Evolutionary conservation across 768 basidiomycete species (phyloP), one percentile per base, ranked within the genome.

Genomic region (Kwoniella bestiolae): DNA sequence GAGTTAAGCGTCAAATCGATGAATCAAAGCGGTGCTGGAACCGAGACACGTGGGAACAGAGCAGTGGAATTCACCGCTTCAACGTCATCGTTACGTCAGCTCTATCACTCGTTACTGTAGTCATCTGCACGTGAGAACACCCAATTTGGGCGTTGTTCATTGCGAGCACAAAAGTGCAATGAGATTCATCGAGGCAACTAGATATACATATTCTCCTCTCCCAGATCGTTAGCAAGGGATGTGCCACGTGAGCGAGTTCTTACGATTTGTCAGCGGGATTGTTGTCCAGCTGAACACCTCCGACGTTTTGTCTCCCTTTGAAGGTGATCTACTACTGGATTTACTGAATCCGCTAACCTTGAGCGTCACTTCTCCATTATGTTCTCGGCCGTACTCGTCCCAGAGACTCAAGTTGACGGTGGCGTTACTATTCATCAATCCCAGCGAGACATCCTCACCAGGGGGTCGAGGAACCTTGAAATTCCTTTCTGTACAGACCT

Each of bases 1-100:
- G 50, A 26, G 28, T 51, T 51, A 51, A 51, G 50, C 50, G 50
- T 51, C 3, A 29, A 21, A 49, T 49, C 38, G 38, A 41, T 41
- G 38, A 8, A 41, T 47, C 6, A 51, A 51, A 28, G 50, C 50
- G 21, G 50, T 51, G 50, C 28, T 28, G 26, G 8, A 14, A 12
- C 49, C 38, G 38, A 14, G 38, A 14, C 38, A 16, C 38, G 38
- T 14, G 12, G 18, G 5, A 18, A 18, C 5, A 2, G 38, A 14
- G 38, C 18, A 18, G 38, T 41, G 11, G 38, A 41, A 16, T 41
- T 41, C 38, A 41, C 38, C 38, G 38, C 38, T 41, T 41, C 18
- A 41, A 41, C 38, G 38, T 41, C 38, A 41, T 41, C 38, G 5
- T 14, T 41, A 41, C 38, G 14, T 41, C 38, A 41, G 38, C 6